Evolutionary conservation across 345 rosid genomes (phyloP).

Genomic region (Eucalyptus sp.): DNA sequence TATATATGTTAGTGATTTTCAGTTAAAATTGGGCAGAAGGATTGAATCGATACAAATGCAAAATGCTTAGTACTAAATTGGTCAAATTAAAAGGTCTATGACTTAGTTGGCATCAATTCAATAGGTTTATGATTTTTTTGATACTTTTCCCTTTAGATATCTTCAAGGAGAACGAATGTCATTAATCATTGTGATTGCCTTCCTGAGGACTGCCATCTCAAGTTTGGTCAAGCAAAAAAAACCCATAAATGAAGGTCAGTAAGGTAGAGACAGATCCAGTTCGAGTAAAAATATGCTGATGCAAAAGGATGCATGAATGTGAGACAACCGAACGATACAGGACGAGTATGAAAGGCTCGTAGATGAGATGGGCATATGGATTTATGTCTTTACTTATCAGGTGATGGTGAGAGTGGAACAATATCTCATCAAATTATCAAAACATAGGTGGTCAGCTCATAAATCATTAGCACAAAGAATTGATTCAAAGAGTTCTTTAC

Average conservation of each 20-base stretch:
- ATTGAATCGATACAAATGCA: not conserved
- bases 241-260: not conserved
- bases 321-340: not conserved
- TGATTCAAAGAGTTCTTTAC: not conserved
- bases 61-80: too few species aligned
- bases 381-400: not conserved
- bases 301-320: not conserved
- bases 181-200: not conserved
- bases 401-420: not conserved
- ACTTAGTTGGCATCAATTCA: not conserved
- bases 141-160: not conserved
- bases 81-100: too few species aligned
- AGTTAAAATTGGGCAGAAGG: too few species aligned
- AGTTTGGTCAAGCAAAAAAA: not conserved
- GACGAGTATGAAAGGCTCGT: not conserved
- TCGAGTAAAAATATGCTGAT: not conserved
- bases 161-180: not conserved
- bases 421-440: not conserved
- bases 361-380: not conserved
- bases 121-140: not conserved
- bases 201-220: not conserved
- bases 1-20: too few species aligned
- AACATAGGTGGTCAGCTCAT: not conserved
- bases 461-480: not conserved
- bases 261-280: not conserved